Evolutionary conservation across 2,329 filamentous ascomycete species (phyloP).

Genomic region (Didymella arachidicola): DNA sequence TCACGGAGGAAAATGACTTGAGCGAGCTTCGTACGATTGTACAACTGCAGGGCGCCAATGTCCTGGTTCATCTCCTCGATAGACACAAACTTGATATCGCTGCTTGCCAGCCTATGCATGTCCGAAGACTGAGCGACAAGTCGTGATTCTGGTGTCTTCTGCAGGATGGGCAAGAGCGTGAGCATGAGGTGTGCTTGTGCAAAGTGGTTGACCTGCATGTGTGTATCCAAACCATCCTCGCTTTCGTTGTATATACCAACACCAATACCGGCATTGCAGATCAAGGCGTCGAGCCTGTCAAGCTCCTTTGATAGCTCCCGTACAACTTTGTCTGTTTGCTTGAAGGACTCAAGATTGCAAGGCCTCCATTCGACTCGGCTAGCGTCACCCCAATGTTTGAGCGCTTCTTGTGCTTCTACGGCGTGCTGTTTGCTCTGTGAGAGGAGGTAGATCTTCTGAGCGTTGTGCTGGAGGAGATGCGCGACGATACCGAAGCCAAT

Average conservation of each 20-base stretch:
- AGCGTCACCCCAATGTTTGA: constrained; percentile 55
- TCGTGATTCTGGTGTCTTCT: constrained; percentile 56
- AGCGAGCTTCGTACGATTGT: constrained; percentile 60
- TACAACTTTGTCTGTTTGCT: constrained; percentile 57
- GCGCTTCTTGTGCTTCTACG: constrained; percentile 53
- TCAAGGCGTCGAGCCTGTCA: constrained; percentile 55
- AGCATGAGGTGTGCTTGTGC: constrained; percentile 60
- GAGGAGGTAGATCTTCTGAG: constrained; percentile 58
- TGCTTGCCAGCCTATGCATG: constrained; percentile 54
- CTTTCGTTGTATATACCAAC: constrained; percentile 60
- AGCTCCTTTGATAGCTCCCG: constrained; percentile 54
- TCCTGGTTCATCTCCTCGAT: constrained; percentile 59
- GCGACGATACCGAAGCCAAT: constrained; percentile 62
- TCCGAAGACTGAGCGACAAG: constrained; percentile 61
- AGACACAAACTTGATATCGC: constrained; percentile 53
- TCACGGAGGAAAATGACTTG: constrained; percentile 58
- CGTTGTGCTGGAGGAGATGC: constrained; percentile 61
- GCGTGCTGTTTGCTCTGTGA: constrained; percentile 60
- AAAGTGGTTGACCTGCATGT: constrained; percentile 62
- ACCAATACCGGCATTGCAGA: constrained; percentile 60
- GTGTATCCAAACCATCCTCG: constrained; percentile 59
- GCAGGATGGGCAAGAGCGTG: constrained; percentile 55
- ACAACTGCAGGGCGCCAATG: constrained; percentile 58
- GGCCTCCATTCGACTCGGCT: constrained; percentile 56
- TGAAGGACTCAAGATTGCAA: constrained; percentile 58